Conservation (phyloP, 805 yeast species). For the Teunomyces aglyptinius region DNA sequence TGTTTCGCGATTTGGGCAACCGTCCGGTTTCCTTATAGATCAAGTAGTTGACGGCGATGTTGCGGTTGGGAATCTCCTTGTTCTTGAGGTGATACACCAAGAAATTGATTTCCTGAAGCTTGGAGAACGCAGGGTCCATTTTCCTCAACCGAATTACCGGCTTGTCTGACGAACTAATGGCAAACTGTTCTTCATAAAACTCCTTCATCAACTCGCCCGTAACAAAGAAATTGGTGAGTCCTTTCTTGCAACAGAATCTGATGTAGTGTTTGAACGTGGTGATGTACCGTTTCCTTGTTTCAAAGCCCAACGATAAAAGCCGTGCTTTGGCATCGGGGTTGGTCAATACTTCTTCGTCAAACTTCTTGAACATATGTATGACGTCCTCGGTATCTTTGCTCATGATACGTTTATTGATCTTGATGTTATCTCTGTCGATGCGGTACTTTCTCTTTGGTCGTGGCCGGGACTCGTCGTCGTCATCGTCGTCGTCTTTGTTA, state of each 20-base stretch:
- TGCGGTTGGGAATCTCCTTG: conserved; percentile 14
- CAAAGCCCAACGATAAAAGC: conserved; percentile 13
- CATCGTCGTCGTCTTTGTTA: not conserved
- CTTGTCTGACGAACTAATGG: conserved; percentile 12
- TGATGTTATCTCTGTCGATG: conserved; percentile 12
- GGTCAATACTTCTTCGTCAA: conserved; percentile 14
- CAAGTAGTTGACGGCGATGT: conserved; percentile 13
- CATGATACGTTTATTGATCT: conserved; percentile 15
- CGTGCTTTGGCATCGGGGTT: conserved; percentile 14
- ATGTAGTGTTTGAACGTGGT: conserved; percentile 16
- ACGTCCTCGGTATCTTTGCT: conserved; percentile 16
- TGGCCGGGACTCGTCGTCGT: not conserved
- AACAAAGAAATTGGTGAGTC: conserved; percentile 12
- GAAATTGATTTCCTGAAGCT: conserved; percentile 15
- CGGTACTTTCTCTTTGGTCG: conserved; percentile 10
- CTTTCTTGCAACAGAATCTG: conserved; percentile 13
- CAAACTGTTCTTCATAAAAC: conserved; percentile 13
- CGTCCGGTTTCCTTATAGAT: conserved; percentile 11
- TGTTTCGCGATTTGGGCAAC: not conserved
- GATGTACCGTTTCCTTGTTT: conserved; percentile 15
- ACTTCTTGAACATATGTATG: conserved; percentile 14
- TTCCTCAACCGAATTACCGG: conserved; percentile 15
- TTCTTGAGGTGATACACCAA: conserved; percentile 12
- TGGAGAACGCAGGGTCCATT: conserved; percentile 17
- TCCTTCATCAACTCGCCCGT: conserved; percentile 16